A percentile compares a stretch with the other conserved stretches of the same genome.
Conservation (phyloP, 441 rosid genomes). For the Melastoma candidum region DNA sequence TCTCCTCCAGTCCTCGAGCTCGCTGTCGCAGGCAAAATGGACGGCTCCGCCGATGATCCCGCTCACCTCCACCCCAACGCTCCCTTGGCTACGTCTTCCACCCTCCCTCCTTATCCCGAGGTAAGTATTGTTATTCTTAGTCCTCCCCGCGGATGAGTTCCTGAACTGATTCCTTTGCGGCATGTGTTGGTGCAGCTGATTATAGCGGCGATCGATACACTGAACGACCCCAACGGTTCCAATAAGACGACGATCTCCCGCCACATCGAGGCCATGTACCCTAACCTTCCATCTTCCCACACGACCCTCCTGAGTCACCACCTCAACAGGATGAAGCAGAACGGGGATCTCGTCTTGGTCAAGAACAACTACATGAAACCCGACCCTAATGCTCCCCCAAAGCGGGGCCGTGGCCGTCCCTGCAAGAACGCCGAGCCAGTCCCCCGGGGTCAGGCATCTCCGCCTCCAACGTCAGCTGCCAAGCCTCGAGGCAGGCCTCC, state of each 20-base stretch:
- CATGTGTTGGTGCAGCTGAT: constrained; percentile 35
- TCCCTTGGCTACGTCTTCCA: background rate
- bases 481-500: constrained; percentile 76
- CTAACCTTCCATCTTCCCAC: constrained; percentile 50
- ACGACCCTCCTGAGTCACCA: constrained; percentile 42
- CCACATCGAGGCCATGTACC: constrained; percentile 44
- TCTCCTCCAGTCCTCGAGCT: constrained; percentile 14
- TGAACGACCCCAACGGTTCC: constrained; percentile 35
- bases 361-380: constrained; percentile 66
- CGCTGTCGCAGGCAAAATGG: constrained; percentile 16
- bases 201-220: constrained; percentile 55
- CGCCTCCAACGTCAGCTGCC: constrained; percentile 19
- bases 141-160: background rate
- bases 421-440: constrained; percentile 38
- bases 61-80: background rate
- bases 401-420: constrained; percentile 84
- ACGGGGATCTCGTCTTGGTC: constrained; percentile 41
- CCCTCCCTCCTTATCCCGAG: constrained; percentile 30
- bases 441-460: constrained; percentile 20
- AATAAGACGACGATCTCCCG: constrained; percentile 44
- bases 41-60: constrained; percentile 17
- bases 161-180: background rate
- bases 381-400: constrained; percentile 51
- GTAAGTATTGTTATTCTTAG: constrained; percentile 6
- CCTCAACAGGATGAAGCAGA: constrained; percentile 48